phyloP scores from a whole-genome alignment of 352 stramenopile species.

The Plasmopara viticola region DNA sequence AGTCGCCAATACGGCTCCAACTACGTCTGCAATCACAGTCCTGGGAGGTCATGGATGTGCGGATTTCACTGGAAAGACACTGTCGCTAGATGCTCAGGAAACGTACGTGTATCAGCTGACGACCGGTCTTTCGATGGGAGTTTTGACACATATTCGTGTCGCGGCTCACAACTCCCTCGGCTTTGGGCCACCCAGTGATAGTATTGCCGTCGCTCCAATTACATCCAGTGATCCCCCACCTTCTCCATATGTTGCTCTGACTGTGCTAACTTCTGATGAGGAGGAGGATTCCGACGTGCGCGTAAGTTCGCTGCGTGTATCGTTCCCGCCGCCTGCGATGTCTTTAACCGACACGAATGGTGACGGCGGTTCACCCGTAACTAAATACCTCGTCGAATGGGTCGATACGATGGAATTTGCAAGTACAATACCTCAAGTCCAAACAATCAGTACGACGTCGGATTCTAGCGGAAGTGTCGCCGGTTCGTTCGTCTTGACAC shows the following conservation, averaged over 20 bases:
- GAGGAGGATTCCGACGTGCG: conserved; percentile 37
- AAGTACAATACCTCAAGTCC: conserved; percentile 47
- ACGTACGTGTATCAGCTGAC: conserved; percentile 71
- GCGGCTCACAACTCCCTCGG: conserved; percentile 89
- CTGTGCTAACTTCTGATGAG: conserved; percentile 32
- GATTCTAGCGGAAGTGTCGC: conserved; percentile 25
- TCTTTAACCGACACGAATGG: conserved; percentile 60
- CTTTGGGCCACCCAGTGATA: conserved; percentile 69
- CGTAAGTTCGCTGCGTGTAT: conserved; percentile 82
- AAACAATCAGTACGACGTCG: conserved; percentile 54
- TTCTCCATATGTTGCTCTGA: conserved; percentile 52
- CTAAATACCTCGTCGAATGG: conserved; percentile 93
- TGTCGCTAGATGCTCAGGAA: conserved; percentile 48
- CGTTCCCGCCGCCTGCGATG: conserved; percentile 64
- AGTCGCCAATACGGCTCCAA: conserved; percentile 22
- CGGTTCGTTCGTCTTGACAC: conserved; percentile 71
- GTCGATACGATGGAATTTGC: conserved; percentile 65
- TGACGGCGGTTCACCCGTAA: conserved; percentile 75
- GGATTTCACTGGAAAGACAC: conserved; percentile 32
- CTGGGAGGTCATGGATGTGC: conserved; percentile 38
- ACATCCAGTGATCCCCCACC: conserved; percentile 86
- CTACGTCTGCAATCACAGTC: conserved; percentile 30
- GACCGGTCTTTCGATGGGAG: conserved; percentile 78
- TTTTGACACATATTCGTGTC: conserved; percentile 84
- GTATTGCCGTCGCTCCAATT: conserved; percentile 72